Evolutionary conservation across 176 grass and related monocot species (phyloP).

Genomic region (Oryza meridionalis): DNA sequence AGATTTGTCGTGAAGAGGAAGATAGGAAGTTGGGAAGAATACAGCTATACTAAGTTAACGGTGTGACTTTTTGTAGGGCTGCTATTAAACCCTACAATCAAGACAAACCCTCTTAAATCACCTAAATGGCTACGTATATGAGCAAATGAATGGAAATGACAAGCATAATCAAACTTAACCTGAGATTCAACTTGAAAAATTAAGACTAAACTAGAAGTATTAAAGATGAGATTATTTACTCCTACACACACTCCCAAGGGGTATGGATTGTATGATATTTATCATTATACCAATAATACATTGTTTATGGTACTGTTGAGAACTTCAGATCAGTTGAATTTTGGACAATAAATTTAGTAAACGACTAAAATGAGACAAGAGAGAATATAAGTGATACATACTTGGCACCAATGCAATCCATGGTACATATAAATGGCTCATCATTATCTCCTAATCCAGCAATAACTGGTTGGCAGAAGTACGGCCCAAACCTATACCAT

Average conservation of each 20-base stretch:
- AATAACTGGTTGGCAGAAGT: conserved; percentile 91
- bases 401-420: conserved; percentile 97
- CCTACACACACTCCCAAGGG: neutral
- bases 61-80: neutral
- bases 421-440: conserved; percentile 93
- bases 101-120: neutral
- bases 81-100: neutral
- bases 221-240: conserved; percentile 2
- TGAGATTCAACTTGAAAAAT: neutral
- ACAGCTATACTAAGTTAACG: neutral
- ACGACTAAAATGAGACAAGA: neutral
- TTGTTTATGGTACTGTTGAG: neutral
- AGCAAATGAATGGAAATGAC: neutral
- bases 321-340: neutral
- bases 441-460: conserved; percentile 87
- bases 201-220: neutral
- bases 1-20: neutral
- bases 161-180: conserved; percentile 18
- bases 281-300: neutral
- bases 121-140: neutral
- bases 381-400: conserved; percentile 46
- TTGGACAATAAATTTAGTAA: neutral
- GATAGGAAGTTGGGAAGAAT: neutral
- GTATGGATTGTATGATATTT: neutral
- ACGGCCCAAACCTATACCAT: conserved; percentile 72